Evolutionary conservation across 164 flowering plant genomes (phyloP), one percentile per base, ranked within the genome.

Genomic region (Vitis vinifera): DNA sequence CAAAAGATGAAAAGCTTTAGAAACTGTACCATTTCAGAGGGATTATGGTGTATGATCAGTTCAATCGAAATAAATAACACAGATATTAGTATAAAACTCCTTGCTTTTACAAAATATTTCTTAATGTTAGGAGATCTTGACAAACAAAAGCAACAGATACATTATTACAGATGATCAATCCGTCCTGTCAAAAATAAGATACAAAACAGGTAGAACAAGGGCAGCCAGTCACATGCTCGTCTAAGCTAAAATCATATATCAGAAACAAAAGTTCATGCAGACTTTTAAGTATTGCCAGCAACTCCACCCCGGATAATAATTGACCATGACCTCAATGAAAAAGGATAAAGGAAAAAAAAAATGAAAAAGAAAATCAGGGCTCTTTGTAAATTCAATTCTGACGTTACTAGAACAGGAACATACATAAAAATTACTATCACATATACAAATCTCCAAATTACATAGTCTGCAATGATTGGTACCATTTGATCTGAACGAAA

Each of bases 1-100:
- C 83, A 83, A 69, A 76, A 74, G 9, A 68, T 9, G 71, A 48
- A 51, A 13, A 68, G 51, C 17, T 19, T 63, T 51, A 70, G 58
- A 59, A 51, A 70, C 71, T 55, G 51, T 29, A 68, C 16, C 2
- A 65, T 31, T 11, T 1, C 47, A 37, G 10, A 15, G 61, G 27
- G 30, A 15, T 50, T 30, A 17, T 37, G 23, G 10, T 47, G 37
- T 14, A 56, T n/a, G 55, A 66, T 66, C 11, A 29, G 49, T 31
- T 11, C 13, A 9, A 61, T 15, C 8, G 1, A 57, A 37, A 55
- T 56, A 10, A 37, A 37, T 37, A 3, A 37, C 44, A 53, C n/a
- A 53, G n/a, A 53, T 3, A 53, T 13, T 53, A 13, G n/a, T 13
- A n/a, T 53, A 13, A 10, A 17, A 27, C 14, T 9, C 12, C 44